A percentile compares a stretch with the other conserved stretches of the same genome.
phyloP scores from a whole-genome alignment of 257 asterid genomes.

The Nicotiana knightiana region DNA sequence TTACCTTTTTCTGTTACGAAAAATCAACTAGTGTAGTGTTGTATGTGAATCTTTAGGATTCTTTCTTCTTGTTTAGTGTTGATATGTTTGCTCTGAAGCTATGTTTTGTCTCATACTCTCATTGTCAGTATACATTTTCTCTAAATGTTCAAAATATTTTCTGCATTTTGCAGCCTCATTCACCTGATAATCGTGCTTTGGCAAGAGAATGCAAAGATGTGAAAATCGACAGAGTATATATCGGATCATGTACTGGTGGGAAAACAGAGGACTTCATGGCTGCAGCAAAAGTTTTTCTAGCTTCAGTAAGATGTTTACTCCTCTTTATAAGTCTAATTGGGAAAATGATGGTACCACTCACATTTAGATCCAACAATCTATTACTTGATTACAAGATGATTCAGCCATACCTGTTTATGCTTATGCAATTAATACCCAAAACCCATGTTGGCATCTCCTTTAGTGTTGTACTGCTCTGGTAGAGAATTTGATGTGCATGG shows the following conservation, averaged over 20 bases:
- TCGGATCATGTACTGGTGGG: slow-evolving; percentile 98
- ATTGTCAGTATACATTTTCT: not conserved
- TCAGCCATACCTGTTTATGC: not conserved
- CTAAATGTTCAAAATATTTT: not conserved
- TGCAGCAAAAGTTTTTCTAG: slow-evolving; percentile 85
- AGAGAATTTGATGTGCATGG: not conserved
- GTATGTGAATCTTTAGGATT: not conserved
- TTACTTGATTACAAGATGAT: too few relatives aligned
- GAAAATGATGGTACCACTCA: too few relatives aligned
- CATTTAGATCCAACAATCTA: not conserved
- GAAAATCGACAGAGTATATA: slow-evolving; percentile 85
- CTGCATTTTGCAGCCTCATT: slow-evolving; percentile 65
- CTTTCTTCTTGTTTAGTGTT: not conserved
- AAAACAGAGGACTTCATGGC: slow-evolving; percentile 98
- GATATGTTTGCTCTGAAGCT: not conserved
- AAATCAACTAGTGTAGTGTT: not conserved
- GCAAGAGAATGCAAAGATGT: slow-evolving; percentile 96
- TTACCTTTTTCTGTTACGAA: not conserved
- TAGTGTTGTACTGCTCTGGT: not conserved
- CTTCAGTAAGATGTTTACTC: slow-evolving; percentile 49
- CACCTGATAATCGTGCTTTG: slow-evolving; percentile 95
- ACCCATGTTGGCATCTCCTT: not conserved
- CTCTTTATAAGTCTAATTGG: not conserved
- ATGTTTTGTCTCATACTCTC: not conserved
- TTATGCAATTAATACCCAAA: not conserved